Evolutionary conservation across 2,329 filamentous ascomycete genomes (phyloP), one percentile per base, ranked within the genome.

Genomic region (Ascochyta lentis): DNA sequence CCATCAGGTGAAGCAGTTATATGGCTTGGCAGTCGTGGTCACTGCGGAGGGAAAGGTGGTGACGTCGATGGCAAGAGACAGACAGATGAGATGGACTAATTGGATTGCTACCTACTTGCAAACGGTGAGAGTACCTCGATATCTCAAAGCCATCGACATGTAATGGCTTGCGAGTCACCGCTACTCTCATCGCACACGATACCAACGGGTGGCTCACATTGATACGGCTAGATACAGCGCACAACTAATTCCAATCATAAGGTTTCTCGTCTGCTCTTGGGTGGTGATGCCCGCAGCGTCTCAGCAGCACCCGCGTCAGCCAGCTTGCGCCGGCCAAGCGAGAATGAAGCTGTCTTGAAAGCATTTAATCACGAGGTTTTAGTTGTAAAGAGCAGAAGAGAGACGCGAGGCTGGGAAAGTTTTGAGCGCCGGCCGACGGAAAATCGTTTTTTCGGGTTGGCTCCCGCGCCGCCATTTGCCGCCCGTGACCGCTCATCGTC

Each of bases 331-430:
- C 60, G 75, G 70, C 63, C 76, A 76, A 78, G 78, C 83, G 79
- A 84, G 81, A 73, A 80, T 87, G 76, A 54, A 68, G 74, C 78
- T 83, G 81, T 73, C 76, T 73, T 76, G 78, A 73, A 83, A 84
- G 85, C 83, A 80, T 81, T 87, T 90, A 89, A 84, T 92, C 89
- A 89, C 82, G 85, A 87, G 88, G 87, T 84, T 85, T 86, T 91
- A 91, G 88, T 91, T 91, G 86, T 83, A 77, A 85, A 78, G 81
- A 83, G 79, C 75, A 76, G 64, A 67, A 74, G 54, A 40, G 27
- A 44, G 44, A 19, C 34, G 42, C 45, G 59, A 59, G 54, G 34
- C 57, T 52, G 60, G 54, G 59, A 50, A 61, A 64, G 48, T 58
- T 49, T 54, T 59, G 37, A 46, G 44, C 43, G 33, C 61, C 63